These are phyloP conservation scores for Scopulariopsis brevicaulis DNA, from an alignment of 2,329 filamentous ascomycete species.

Conservation along the genomic window DNA sequence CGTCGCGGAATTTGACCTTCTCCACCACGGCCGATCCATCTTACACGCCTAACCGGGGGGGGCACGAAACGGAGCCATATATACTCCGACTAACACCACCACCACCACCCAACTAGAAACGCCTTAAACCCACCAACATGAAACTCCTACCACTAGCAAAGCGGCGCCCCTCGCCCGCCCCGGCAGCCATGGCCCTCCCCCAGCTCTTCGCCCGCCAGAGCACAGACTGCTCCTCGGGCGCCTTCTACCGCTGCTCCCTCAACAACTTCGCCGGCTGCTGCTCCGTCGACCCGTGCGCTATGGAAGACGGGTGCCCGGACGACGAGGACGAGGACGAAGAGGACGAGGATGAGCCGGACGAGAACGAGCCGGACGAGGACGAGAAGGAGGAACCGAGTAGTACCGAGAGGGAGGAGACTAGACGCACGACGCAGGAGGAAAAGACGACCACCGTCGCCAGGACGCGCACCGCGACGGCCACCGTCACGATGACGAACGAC, in stretches of 20 bases:
- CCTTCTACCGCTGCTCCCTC: constrained; percentile 24
- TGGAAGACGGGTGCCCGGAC: constrained; percentile 16
- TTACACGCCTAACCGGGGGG: no score
- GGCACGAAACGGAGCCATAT: no score
- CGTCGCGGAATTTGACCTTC: no score
- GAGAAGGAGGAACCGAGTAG: not conserved
- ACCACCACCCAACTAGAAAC: no score
- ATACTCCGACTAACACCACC: no score
- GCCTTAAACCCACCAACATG: not conserved
- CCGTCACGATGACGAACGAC: constrained; percentile 14
- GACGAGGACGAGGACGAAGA: not conserved
- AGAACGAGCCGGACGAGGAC: not conserved
- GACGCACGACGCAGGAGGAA: constrained; percentile 22
- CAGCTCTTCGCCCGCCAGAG: constrained; percentile 1
- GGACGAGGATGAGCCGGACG: not conserved
- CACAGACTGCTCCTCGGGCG: constrained; percentile 16
- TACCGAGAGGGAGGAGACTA: constrained; percentile 3
- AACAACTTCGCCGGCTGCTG: constrained; percentile 33
- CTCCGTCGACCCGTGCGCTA: constrained; percentile 26
- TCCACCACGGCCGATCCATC: no score
- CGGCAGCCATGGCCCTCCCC: not conserved
- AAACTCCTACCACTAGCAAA: not conserved
- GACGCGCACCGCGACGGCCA: constrained; percentile 21
- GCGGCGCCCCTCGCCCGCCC: not conserved
- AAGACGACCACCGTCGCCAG: constrained; percentile 23